These are phyloP conservation scores for Jatropha podagrica DNA, from an alignment of 441 rosid genomes.

Conservation along the genomic window DNA sequence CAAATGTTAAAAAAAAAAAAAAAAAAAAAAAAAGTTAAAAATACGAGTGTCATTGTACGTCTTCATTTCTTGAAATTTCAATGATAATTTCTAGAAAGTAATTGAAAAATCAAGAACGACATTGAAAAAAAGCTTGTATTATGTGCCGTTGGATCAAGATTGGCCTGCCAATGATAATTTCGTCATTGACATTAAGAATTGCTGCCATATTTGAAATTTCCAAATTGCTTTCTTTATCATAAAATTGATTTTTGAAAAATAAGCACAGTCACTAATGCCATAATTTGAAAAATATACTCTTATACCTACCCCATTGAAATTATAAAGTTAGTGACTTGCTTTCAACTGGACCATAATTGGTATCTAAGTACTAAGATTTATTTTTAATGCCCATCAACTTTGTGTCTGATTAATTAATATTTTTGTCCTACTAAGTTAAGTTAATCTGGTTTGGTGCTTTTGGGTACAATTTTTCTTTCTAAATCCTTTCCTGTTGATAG, in stretches of 20 bases:
- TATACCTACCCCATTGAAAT: slow-evolving; percentile 12
- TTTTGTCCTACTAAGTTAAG: slow-evolving; percentile 1
- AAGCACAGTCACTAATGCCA: slow-evolving; percentile 4
- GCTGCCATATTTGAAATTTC: not conserved
- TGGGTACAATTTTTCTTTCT: not conserved
- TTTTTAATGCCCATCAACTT: slow-evolving; percentile 7
- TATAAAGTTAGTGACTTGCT: slow-evolving; percentile 29
- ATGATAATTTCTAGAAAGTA: not conserved
- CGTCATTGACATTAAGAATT: not conserved
- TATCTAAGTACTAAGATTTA: not conserved
- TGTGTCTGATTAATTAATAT: not conserved
- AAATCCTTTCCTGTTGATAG: not conserved
- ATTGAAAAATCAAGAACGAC: not conserved
- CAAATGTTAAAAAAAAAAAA: not conserved
- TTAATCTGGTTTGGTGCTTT: not conserved
- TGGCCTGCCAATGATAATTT: not conserved
- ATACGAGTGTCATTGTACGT: not conserved
- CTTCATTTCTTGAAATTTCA: not conserved
- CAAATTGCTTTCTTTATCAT: not conserved
- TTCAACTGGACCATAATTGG: slow-evolving; percentile 28
- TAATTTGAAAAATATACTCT: not conserved
- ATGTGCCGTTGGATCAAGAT: not conserved
- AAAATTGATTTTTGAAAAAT: not conserved
- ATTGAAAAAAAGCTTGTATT: not conserved
- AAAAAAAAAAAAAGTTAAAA: not conserved